Percentiles rank a stretch among this genome's conserved stretches.
phyloP scores from a whole-genome alignment of 1,284 basidiomycete genomes.

The Uromyces viciae-fabae region DNA sequence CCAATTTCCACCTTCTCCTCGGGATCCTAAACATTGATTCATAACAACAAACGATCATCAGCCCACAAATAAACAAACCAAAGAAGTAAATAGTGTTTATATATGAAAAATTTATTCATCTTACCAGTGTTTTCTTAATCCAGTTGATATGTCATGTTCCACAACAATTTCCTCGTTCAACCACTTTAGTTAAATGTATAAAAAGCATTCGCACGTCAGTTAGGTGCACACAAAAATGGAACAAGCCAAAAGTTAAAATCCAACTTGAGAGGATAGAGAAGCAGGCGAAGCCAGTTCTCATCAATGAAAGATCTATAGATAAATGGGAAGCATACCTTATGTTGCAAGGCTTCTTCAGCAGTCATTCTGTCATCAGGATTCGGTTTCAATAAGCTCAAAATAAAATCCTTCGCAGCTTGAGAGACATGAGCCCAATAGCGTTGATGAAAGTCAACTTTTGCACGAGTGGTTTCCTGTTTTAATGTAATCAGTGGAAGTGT shows the following conservation, averaged over 20 bases:
- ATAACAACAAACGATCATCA: neutral
- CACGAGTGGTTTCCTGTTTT: constrained; percentile 14
- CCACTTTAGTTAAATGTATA: constrained; percentile 1
- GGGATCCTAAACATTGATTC: neutral
- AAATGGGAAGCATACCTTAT: constrained; percentile 57
- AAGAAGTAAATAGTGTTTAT: neutral
- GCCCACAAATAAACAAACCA: neutral
- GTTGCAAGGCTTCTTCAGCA: constrained; percentile 67
- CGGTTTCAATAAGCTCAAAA: constrained; percentile 68
- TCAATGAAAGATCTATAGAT: too few relatives aligned
- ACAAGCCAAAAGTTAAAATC: too few relatives aligned
- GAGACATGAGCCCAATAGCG: constrained; percentile 33
- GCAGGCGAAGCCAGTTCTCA: too few relatives aligned
- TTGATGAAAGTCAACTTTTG: constrained; percentile 25
- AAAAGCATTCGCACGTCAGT: too few relatives aligned
- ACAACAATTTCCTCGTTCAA: neutral
- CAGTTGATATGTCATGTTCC: constrained; percentile 24
- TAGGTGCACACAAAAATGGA: too few relatives aligned
- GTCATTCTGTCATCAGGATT: constrained; percentile 71
- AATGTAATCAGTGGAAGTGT: neutral
- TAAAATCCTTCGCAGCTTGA: constrained; percentile 71
- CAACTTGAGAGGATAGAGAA: too few relatives aligned
- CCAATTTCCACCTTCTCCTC: constrained; percentile 50
- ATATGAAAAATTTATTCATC: neutral
- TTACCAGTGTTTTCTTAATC: constrained; percentile 35